Conservation (phyloP, 169 alveolate genomes). For the Plasmodium billcollinsi region DNA sequence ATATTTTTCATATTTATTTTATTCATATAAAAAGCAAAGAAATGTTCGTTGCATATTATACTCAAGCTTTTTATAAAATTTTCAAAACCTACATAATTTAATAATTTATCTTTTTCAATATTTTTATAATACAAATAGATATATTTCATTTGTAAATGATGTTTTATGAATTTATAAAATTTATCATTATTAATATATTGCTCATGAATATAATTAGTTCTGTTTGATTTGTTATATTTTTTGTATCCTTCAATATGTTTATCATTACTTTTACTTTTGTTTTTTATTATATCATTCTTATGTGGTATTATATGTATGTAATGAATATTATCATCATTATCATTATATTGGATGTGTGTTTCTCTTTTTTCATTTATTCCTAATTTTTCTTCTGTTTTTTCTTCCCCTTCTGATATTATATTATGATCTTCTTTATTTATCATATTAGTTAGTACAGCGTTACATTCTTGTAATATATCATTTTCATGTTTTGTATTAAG, state of each 20-base stretch:
- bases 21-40: constrained; percentile 55
- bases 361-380: neutral
- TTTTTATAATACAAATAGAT: constrained; percentile 10
- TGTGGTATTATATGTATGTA: too few relatives aligned
- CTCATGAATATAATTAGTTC: too few relatives aligned
- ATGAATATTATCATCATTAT: too few relatives aligned
- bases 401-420: neutral
- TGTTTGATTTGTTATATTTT: too few relatives aligned
- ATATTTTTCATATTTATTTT: constrained; percentile 23
- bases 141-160: neutral
- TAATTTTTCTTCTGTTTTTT: neutral
- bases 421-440: neutral
- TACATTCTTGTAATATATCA: neutral
- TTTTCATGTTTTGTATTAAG: neutral
- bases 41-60: constrained; percentile 22
- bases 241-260: too few relatives aligned
- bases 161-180: neutral
- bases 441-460: too few relatives aligned
- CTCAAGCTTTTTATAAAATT: constrained; percentile 45
- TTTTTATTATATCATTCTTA: too few relatives aligned
- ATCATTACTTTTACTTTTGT: too few relatives aligned
- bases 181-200: neutral
- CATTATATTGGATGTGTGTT: too few relatives aligned
- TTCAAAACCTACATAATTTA: constrained; percentile 21
- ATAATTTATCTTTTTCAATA: neutral